phyloP scores from a whole-genome alignment of 148 eudicot species.

The Euryodendron excelsum region DNA sequence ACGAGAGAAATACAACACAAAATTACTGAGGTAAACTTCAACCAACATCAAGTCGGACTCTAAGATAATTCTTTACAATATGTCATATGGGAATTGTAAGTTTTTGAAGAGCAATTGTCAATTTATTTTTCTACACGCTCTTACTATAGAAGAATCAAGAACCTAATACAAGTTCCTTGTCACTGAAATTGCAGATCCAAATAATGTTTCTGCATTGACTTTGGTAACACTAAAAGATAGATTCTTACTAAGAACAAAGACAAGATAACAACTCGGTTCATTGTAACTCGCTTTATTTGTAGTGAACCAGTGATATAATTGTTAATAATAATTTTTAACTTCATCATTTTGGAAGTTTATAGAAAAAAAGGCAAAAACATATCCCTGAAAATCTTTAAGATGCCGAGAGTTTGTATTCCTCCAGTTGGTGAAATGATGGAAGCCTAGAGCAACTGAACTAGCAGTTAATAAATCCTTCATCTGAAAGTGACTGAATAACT shows the following conservation, averaged over 20 bases:
- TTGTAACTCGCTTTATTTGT: not conserved
- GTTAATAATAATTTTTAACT: not conserved
- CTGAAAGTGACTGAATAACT: not conserved
- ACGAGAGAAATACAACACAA: constrained; percentile 10
- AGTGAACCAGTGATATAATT: not conserved
- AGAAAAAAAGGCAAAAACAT: not conserved
- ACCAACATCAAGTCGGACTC: not conserved
- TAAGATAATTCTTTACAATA: constrained; percentile 3
- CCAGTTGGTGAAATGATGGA: not conserved
- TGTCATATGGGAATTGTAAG: not conserved
- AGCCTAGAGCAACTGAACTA: not conserved
- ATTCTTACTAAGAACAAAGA: not conserved
- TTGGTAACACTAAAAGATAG: not conserved
- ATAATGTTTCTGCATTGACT: not conserved
- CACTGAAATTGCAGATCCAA: constrained; percentile 3
- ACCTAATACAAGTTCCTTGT: constrained; percentile 1
- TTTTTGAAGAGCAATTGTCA: not conserved
- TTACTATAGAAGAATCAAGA: not conserved
- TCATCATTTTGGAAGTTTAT: not conserved
- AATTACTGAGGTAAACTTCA: not conserved
- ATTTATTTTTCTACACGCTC: not conserved
- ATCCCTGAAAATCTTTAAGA: not conserved
- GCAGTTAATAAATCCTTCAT: not conserved
- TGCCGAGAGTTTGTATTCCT: not conserved
- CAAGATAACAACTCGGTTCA: not conserved